A percentile compares a stretch with the other conserved stretches of the same genome.
These are phyloP conservation scores for Leishmania amazonensis DNA, from an alignment of 208 protist genomes.

Conservation along the genomic window DNA sequence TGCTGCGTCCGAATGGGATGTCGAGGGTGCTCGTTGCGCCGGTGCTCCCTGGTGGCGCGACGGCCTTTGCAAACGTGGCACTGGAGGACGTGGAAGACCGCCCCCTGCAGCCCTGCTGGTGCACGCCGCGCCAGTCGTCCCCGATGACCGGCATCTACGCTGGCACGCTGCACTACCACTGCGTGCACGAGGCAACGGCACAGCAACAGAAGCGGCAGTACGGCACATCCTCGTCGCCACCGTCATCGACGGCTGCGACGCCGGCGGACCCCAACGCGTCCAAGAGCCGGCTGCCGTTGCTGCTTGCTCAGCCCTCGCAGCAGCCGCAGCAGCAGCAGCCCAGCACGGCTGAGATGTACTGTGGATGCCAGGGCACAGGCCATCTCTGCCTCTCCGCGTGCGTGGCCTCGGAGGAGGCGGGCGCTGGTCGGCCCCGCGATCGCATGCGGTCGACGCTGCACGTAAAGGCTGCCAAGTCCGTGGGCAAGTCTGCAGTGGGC, in stretches of 20 bases:
- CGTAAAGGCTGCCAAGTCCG: constrained; percentile 1
- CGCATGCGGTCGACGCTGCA: constrained; percentile 20
- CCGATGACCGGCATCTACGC: constrained; percentile 40
- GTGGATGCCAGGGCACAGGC: constrained; percentile 68
- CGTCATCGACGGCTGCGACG: neutral
- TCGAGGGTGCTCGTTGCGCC: constrained; percentile 26
- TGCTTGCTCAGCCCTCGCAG: neutral
- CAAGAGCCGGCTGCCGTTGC: constrained; percentile 3
- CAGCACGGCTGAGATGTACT: constrained; percentile 31
- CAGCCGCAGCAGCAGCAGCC: neutral
- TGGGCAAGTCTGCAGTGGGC: neutral
- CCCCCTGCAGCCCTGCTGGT: constrained; percentile 77
- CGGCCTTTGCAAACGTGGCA: constrained; percentile 10
- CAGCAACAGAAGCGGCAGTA: constrained; percentile 10
- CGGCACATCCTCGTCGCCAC: constrained; percentile 4
- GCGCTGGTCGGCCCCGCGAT: constrained; percentile 4
- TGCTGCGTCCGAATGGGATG: constrained; percentile 26
- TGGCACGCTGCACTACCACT: constrained; percentile 86
- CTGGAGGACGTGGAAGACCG: constrained; percentile 28
- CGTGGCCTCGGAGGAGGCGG: constrained; percentile 3
- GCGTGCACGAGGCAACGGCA: constrained; percentile 45
- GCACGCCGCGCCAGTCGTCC: constrained; percentile 60
- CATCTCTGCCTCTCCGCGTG: constrained; percentile 52
- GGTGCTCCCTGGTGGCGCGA: constrained; percentile 6
- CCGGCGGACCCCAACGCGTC: neutral